Conservation (phyloP, 2,329 filamentous ascomycete species). For the Emmonsiellopsis sp. region DNA sequence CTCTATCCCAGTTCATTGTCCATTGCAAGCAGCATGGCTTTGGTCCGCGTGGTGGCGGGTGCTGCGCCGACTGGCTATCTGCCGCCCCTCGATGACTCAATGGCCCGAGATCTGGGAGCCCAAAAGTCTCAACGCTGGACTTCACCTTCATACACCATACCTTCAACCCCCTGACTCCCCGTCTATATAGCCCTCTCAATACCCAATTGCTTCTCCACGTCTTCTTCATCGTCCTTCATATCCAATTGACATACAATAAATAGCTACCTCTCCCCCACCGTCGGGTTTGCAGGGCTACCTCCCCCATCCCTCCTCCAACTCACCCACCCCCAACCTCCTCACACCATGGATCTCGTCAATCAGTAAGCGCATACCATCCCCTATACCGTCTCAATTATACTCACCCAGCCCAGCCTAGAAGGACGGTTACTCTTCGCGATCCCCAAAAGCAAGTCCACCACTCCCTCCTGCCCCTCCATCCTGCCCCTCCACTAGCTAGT, state of each 20-base stretch:
- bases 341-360: slow-evolving; percentile 52
- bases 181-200: too few relatives aligned
- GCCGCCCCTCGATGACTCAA: neutral
- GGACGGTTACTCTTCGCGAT: slow-evolving; percentile 91
- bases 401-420: slow-evolving; percentile 56
- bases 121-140: neutral
- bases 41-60: slow-evolving; percentile 1
- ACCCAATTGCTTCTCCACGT: too few relatives aligned
- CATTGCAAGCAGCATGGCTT: neutral
- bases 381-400: slow-evolving; percentile 5
- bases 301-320: slow-evolving; percentile 4
- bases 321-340: slow-evolving; percentile 5
- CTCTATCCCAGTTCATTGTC: neutral
- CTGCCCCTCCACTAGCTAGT: slow-evolving; percentile 7
- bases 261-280: too few relatives aligned
- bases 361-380: slow-evolving; percentile 37
- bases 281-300: neutral
- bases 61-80: neutral
- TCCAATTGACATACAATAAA: too few relatives aligned
- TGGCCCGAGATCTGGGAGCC: neutral
- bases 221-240: too few relatives aligned
- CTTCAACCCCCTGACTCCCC: too few relatives aligned
- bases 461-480: slow-evolving; percentile 9
- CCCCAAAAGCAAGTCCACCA: slow-evolving; percentile 73
- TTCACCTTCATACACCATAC: neutral